Base-by-base conservation (phyloP, 2,329 filamentous ascomycete species). In the Coleophoma cylindrospora region DNA sequence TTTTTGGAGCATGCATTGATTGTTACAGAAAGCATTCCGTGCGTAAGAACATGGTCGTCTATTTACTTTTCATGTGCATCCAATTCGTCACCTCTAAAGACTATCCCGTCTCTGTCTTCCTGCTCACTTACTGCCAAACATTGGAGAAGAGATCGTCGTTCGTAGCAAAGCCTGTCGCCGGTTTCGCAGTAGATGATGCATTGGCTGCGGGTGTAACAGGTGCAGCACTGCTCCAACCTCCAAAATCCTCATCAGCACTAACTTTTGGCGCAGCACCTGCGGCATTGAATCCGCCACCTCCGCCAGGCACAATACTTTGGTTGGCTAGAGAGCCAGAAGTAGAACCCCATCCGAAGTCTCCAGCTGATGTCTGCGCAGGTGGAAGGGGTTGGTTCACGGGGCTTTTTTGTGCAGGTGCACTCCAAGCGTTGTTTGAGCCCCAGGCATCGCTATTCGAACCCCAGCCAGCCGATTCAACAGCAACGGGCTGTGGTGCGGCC, bases 141-240 rank as follows among this genome's bases (percentile, higher is more conserved):
- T 97, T 97, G 33, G 87, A 91, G 70, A 97, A 97, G 62, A 97
- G 68, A 71, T 97, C 92, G 57, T 96, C 92, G 49, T 81, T 84
- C 48, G 77, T 81, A 17, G 80, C 83, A 58, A 85, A 81, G 13
- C 80, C 80, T 19, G 76, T 71, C 22, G 77, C 70, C 34, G 84
- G 73, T 69, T 87, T 80, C 45, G 76, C 70, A 13, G 68, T 62
- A 6, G 27, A 27, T 3, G 27, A 27, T 27, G 69, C 64, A 45
- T 66, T 67, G 40, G 72, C 63, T 33, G 69, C 65, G 9, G 74
- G 70, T 36, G 70, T 74, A 60, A 58, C 79, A 62, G 79, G 85
- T 72, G 76, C 73, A 41, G 83, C 82, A 64, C 89, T 95, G 44
- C 89, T 84, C 92, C 92, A 97, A 12, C 92, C 91, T 17, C 92